Base-by-base conservation (phyloP, 2,329 filamentous ascomycete genomes). In the Moelleriella libera region DNA sequence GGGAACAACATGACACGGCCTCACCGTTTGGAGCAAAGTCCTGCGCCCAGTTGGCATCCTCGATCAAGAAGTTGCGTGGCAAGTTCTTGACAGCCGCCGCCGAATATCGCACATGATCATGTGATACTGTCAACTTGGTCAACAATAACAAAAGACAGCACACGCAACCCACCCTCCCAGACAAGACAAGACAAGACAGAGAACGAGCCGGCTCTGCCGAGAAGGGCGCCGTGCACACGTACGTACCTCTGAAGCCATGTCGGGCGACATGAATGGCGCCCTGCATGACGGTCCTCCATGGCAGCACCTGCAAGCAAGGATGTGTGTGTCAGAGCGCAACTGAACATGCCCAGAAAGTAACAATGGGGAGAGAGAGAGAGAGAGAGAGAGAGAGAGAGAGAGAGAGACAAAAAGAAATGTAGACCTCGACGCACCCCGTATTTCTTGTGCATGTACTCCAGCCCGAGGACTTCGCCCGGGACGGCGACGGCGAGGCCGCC, bases 1-100 rank as follows among this genome's bases (percentile, higher is more conserved):
- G 3, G 21, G 21, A 21, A 21, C 21, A 41, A 21, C 7, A 21
- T 41, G 40, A 41, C 14, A 41, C 14, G 40, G 40, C 10, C 52
- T 14, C 48, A 68, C 71, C 90, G 50, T 89, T 80, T 0, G 88
- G 88, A 2, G 88, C 88, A 66, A 96, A 96, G 60, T 96, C 90
- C 44, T 85, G 63, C 0, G 89, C 87, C 83, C 88, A 97, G 4
- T 79, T 76, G 0, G 83, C 80, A 48, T 96, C 80, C 3, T 84
- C 71, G 0, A 80, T 68, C 0, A 96, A 67, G 57, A 94, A 95
- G 54, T 87, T 68, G 6, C 21, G 44, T 3, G 50, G 37, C 10
- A 45, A 43, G 4, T 50, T 48, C 6, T 53, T 46, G 30, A 67
- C 56, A 7, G 74, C 75, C 3, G 61, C 68, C 1, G 69, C 59